Conservation (phyloP, 345 rosid species). For the Lagerstroemia speciosa region DNA sequence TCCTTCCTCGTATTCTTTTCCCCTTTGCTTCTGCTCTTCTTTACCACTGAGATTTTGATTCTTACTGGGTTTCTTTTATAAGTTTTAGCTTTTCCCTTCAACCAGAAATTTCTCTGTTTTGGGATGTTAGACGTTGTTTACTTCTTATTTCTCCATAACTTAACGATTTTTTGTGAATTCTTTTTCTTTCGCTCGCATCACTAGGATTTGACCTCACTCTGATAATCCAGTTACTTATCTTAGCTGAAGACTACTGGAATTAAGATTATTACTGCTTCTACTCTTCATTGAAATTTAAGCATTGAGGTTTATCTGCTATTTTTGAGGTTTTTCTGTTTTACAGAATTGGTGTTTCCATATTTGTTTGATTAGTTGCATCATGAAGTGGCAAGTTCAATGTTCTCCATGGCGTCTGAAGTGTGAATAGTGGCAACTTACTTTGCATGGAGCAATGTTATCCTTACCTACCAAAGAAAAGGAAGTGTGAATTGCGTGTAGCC, state of each 20-base stretch:
- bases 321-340: background rate
- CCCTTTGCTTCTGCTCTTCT: background rate
- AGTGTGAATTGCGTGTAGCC: too few species aligned
- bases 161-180: background rate
- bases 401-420: background rate
- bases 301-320: background rate
- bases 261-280: too few species aligned
- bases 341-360: background rate
- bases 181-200: too few species aligned
- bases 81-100: background rate
- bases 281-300: background rate
- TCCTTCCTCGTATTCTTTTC: background rate
- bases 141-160: background rate
- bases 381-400: background rate
- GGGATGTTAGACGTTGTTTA: background rate
- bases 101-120: background rate
- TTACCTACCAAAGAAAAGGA: too few species aligned
- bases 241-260: background rate
- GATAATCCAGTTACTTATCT: background rate
- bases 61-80: background rate
- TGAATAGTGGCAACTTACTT: too few species aligned
- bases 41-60: background rate
- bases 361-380: background rate
- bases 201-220: too few species aligned
- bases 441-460: too few species aligned